Evolutionary conservation across 2,329 filamentous ascomycete species (phyloP).

Genomic region (Penicillium digitatum): DNA sequence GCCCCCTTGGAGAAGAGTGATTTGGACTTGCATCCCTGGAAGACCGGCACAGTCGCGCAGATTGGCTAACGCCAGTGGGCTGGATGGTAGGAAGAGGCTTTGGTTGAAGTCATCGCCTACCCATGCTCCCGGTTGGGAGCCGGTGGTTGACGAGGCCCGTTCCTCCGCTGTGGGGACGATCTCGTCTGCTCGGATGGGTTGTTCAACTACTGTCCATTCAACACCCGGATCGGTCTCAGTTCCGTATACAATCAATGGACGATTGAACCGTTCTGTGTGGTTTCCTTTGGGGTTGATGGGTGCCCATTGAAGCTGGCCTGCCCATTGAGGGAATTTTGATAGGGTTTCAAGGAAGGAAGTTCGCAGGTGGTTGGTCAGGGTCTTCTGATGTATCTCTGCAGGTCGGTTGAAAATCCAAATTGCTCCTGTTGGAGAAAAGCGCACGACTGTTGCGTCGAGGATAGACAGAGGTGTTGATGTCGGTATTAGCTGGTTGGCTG

Average conservation of each 20-base stretch:
- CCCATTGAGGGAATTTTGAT: conserved; percentile 10
- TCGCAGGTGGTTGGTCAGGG: neutral
- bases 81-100: neutral
- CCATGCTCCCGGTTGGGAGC: neutral
- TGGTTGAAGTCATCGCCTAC: neutral
- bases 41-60: neutral
- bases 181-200: neutral
- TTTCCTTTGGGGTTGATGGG: neutral
- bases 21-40: conserved; percentile 31
- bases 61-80: neutral
- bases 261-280: conserved; percentile 11
- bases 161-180: conserved; percentile 2
- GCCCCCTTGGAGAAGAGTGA: conserved; percentile 42
- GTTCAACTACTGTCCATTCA: conserved; percentile 4
- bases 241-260: conserved; percentile 5
- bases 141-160: neutral
- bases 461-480: conserved; percentile 9
- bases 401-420: conserved; percentile 5
- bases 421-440: conserved; percentile 9
- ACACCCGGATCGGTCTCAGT: conserved; percentile 3
- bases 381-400: neutral
- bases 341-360: conserved; percentile 1
- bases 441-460: conserved; percentile 12
- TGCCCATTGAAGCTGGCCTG: conserved; percentile 15
- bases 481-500: neutral